phyloP scores from a whole-genome alignment of 1,284 basidiomycete species.

The Trametes versicolor region DNA sequence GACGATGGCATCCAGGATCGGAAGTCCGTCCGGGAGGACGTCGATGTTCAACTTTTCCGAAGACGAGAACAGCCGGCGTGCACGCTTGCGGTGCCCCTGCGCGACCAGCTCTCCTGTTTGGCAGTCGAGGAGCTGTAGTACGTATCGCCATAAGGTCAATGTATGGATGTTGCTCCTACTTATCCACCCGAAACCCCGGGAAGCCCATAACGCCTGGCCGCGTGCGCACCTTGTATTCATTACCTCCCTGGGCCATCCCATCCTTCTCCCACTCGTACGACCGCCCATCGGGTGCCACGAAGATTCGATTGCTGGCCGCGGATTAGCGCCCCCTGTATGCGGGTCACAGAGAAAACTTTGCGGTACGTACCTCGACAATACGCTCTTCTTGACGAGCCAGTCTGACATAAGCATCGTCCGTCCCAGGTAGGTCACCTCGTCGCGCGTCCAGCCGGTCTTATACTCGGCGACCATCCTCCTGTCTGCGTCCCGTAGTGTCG shows the following conservation, averaged over 20 bases:
- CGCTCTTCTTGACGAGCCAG: background rate
- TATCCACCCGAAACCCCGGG: background rate
- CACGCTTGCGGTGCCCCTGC: background rate
- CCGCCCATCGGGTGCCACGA: slow-evolving; percentile 1
- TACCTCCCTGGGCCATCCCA: no score
- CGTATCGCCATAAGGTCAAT: no score
- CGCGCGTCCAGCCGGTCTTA: background rate
- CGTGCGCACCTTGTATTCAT: background rate
- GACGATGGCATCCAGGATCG: background rate
- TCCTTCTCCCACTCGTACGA: slow-evolving; percentile 1
- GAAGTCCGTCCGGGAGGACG: background rate
- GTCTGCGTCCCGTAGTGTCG: background rate
- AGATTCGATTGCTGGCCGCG: background rate
- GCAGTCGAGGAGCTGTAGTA: background rate
- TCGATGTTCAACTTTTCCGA: background rate
- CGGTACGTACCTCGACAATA: background rate
- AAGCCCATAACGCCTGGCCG: background rate
- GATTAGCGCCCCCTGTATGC: no score
- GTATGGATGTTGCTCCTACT: no score
- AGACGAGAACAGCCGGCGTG: background rate
- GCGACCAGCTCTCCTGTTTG: background rate
- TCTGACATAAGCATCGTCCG: background rate
- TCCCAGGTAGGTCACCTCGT: background rate
- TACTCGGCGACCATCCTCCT: background rate
- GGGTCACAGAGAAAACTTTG: background rate